Evolutionary conservation across 1,139 yeast genomes (phyloP).

Genomic region (Blastobotrys capitulatus): DNA sequence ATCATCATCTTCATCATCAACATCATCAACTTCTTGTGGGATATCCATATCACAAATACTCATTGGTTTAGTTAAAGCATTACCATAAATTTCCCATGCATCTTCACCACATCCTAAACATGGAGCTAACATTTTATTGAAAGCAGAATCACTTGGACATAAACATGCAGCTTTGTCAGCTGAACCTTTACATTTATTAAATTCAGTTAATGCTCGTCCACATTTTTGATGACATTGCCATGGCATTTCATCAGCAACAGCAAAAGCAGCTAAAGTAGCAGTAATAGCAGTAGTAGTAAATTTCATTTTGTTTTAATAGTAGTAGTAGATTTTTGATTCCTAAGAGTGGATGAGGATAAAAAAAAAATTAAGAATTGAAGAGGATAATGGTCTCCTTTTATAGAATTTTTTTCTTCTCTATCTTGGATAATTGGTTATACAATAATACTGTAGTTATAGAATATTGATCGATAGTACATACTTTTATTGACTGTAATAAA

Average conservation of each 20-base stretch:
- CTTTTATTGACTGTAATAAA: too few relatives aligned
- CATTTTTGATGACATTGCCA: constrained; percentile 12
- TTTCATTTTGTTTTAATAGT: background rate
- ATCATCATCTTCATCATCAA: too few relatives aligned
- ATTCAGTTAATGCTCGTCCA: constrained; percentile 11
- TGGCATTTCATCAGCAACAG: constrained; percentile 3
- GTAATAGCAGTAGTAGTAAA: background rate
- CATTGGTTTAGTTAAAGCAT: constrained; percentile 6
- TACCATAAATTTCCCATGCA: constrained; percentile 3
- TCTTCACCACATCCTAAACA: constrained; percentile 6
- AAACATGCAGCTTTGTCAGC: background rate
- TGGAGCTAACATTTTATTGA: background rate
- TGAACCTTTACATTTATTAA: constrained; percentile 7
- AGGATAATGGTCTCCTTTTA: too few relatives aligned
- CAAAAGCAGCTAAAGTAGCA: background rate
- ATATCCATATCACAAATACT: constrained; percentile 2
- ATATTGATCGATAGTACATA: too few relatives aligned
- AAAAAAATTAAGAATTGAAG: too few relatives aligned
- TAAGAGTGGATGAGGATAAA: background rate
- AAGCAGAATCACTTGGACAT: background rate
- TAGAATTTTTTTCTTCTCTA: too few relatives aligned
- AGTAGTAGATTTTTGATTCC: background rate
- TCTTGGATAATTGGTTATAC: too few relatives aligned
- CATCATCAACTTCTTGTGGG: too few relatives aligned
- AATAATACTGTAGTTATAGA: too few relatives aligned